phyloP scores from a whole-genome alignment of 441 rosid species.

The Erodium texanum region DNA sequence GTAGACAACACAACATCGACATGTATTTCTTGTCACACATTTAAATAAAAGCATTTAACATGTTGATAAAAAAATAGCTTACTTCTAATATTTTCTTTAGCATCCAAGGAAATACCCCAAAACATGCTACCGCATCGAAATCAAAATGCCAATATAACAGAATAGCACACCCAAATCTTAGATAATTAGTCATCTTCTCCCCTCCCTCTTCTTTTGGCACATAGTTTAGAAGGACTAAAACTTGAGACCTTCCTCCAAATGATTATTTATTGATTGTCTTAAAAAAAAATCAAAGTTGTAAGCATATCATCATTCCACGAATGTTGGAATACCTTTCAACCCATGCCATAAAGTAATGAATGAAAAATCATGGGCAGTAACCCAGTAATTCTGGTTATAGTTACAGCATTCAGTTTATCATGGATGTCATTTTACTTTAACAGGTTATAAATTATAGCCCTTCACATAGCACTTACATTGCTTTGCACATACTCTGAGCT shows the following conservation, averaged over 20 bases:
- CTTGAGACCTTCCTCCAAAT: not conserved
- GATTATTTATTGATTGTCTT: not conserved
- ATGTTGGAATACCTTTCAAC: not conserved
- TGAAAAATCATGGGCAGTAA: not conserved
- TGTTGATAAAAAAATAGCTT: not conserved
- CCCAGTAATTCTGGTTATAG: not conserved
- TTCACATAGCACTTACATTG: constrained; percentile 49
- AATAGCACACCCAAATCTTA: not conserved
- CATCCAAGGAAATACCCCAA: not conserved
- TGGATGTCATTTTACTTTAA: not conserved
- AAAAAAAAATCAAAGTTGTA: not conserved
- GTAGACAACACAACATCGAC: not conserved
- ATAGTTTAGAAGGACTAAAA: not conserved
- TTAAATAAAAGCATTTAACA: not conserved
- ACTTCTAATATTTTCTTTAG: too few relatives aligned
- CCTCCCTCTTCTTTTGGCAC: not conserved
- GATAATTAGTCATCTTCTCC: not conserved
- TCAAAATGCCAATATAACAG: not conserved
- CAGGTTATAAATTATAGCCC: constrained; percentile 1
- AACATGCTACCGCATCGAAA: not conserved
- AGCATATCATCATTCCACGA: not conserved
- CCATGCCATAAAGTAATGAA: not conserved
- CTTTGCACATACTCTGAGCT: constrained; percentile 95
- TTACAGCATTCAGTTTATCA: constrained; percentile 4
- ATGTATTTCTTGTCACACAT: not conserved